Evolutionary conservation across 176 grass and related monocot species (phyloP).

Genomic region (Luzula sylvatica): DNA sequence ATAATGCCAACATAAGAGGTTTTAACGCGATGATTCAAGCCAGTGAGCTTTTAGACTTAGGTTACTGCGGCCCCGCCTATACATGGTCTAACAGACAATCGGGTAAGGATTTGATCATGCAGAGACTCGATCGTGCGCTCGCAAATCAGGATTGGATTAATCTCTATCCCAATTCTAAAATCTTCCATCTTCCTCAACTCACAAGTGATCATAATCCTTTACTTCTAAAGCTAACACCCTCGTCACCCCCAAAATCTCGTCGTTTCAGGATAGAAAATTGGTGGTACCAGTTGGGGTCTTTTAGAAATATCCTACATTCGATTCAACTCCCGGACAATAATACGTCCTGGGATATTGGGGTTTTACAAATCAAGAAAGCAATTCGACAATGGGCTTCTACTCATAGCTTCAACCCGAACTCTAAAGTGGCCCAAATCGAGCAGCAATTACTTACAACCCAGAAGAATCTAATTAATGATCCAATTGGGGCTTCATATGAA

Average conservation of each 20-base stretch:
- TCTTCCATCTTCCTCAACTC: neutral
- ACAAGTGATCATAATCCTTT: neutral
- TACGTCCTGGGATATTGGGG: too few relatives aligned
- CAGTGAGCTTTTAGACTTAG: neutral
- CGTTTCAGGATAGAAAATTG: neutral
- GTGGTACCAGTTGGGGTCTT: neutral
- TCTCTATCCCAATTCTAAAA: neutral
- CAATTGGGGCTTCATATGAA: neutral
- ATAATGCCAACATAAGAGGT: neutral
- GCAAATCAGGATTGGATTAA: neutral
- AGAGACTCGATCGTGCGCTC: neutral
- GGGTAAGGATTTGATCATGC: neutral
- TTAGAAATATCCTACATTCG: too few relatives aligned
- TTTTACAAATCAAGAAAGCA: too few relatives aligned
- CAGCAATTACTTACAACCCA: neutral
- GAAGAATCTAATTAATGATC: too few relatives aligned
- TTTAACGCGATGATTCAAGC: neutral
- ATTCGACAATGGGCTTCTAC: too few relatives aligned
- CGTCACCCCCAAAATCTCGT: neutral
- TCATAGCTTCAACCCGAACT: too few relatives aligned
- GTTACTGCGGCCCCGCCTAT: neutral
- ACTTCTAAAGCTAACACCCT: neutral
- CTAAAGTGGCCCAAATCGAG: neutral
- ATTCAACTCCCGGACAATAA: too few relatives aligned
- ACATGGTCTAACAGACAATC: neutral